A percentile compares a stretch with the other conserved stretches of the same genome.
phyloP scores from a whole-genome alignment of 805 yeast species.

The Debaryomyces hansenii region DNA sequence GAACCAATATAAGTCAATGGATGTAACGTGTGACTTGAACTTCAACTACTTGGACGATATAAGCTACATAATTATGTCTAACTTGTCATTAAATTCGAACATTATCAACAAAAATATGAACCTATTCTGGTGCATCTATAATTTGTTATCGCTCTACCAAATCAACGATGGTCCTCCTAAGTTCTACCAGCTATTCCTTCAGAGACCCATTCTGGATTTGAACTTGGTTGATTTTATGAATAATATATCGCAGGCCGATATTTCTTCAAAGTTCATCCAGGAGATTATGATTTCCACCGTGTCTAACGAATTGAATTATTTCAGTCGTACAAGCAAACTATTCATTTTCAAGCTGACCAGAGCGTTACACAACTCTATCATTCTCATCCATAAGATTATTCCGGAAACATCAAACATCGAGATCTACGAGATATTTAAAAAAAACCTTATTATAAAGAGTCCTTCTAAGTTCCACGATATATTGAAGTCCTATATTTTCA shows the following conservation, averaged over 20 bases:
- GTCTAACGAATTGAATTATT: slow-evolving; percentile 33
- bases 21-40: slow-evolving; percentile 43
- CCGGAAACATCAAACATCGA: slow-evolving; percentile 13
- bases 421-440: slow-evolving; percentile 45
- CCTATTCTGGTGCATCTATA: slow-evolving; percentile 51
- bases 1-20: slow-evolving; percentile 14
- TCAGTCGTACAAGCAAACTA: slow-evolving; percentile 17
- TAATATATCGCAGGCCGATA: slow-evolving; percentile 23
- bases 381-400: slow-evolving; percentile 48
- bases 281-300: slow-evolving; percentile 31
- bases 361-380: slow-evolving; percentile 52
- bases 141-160: slow-evolving; percentile 45
- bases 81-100: slow-evolving; percentile 19
- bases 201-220: slow-evolving; percentile 11
- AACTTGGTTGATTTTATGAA: slow-evolving; percentile 18
- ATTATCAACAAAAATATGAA: slow-evolving; percentile 29
- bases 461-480: slow-evolving; percentile 53
- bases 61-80: slow-evolving; percentile 40
- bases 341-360: slow-evolving; percentile 36
- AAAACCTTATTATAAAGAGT: slow-evolving; percentile 49
- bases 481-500: slow-evolving; percentile 45
- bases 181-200: slow-evolving; percentile 20
- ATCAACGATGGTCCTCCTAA: slow-evolving; percentile 43
- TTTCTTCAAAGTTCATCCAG: slow-evolving; percentile 22
- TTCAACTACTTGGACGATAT: slow-evolving; percentile 52